Conservation (phyloP, 2,329 filamentous ascomycete genomes). For the Paraphaeosphaeria minitans region DNA sequence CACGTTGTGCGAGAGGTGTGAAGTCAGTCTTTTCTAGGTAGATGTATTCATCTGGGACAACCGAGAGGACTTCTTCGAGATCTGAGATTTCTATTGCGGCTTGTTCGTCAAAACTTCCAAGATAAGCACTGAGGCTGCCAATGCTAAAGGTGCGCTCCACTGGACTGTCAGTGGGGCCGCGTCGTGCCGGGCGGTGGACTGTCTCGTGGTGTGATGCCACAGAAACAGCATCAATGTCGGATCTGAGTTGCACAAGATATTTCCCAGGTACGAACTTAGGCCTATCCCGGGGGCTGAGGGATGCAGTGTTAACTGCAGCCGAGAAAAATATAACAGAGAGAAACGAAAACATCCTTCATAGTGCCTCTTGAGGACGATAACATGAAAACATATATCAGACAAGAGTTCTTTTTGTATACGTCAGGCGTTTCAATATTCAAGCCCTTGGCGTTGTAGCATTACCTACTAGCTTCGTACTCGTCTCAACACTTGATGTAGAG, state of each 20-base stretch:
- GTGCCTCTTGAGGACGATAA: neutral
- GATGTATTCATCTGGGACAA: slow-evolving; percentile 8
- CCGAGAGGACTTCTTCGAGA: slow-evolving; percentile 11
- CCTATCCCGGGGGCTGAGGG: neutral
- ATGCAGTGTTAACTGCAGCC: neutral
- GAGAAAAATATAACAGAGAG: neutral
- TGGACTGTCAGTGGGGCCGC: neutral
- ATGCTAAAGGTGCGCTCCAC: slow-evolving; percentile 22
- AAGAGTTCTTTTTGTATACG: neutral
- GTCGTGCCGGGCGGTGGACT: neutral
- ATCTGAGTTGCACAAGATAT: neutral
- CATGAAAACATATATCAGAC: neutral
- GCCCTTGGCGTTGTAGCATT: neutral
- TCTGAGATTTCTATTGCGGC: slow-evolving; percentile 38
- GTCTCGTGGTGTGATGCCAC: neutral
- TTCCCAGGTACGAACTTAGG: neutral
- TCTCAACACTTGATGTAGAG: neutral
- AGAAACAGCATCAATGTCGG: neutral
- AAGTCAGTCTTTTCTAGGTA: neutral
- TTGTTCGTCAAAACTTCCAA: slow-evolving; percentile 51
- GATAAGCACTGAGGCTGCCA: slow-evolving; percentile 39
- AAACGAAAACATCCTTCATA: neutral
- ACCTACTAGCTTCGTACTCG: neutral
- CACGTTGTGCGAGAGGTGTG: neutral
- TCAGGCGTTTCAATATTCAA: neutral